Evolutionary conservation across 2,329 filamentous ascomycete genomes (phyloP).

Genomic region (Pseudopithomyces chartarum): DNA sequence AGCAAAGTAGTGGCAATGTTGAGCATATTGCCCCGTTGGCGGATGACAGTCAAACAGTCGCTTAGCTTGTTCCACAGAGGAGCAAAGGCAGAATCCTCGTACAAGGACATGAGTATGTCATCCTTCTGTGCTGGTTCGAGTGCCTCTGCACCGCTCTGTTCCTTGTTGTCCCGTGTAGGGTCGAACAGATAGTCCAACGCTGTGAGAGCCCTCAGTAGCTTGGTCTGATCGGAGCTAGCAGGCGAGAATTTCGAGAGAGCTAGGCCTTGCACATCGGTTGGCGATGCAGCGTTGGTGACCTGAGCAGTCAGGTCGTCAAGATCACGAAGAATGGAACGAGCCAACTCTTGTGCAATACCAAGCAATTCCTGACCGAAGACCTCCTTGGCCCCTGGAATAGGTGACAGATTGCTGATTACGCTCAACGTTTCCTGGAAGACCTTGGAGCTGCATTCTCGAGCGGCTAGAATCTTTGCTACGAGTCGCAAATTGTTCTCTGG

Average conservation of each 20-base stretch:
- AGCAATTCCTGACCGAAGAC: constrained; percentile 94
- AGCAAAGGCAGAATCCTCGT: constrained; percentile 88
- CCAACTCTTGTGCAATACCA: constrained; percentile 81
- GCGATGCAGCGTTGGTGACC: constrained; percentile 82
- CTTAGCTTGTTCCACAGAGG: constrained; percentile 92
- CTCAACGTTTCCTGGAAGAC: constrained; percentile 97
- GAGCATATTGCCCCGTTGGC: constrained; percentile 91
- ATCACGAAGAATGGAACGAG: constrained; percentile 81
- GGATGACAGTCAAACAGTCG: constrained; percentile 83
- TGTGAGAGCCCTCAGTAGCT: constrained; percentile 87
- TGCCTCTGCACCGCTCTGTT: constrained; percentile 52
- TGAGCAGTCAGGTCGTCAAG: constrained; percentile 84
- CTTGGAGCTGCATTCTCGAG: constrained; percentile 94
- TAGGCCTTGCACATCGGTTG: constrained; percentile 93
- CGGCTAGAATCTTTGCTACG: constrained; percentile 96
- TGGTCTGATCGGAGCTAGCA: constrained; percentile 94
- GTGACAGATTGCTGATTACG: constrained; percentile 97
- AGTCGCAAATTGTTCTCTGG: constrained; percentile 87
- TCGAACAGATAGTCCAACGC: constrained; percentile 96
- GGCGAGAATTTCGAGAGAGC: constrained; percentile 95
- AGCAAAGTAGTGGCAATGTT: constrained; percentile 96
- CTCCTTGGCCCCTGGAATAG: constrained; percentile 86
- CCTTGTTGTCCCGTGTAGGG: constrained; percentile 67
- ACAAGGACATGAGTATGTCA: constrained; percentile 83
- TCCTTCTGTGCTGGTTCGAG: constrained; percentile 71